These are phyloP conservation scores for Durusdinium trenchii DNA, from an alignment of 73 alveolate genomes.

Conservation along the genomic window DNA sequence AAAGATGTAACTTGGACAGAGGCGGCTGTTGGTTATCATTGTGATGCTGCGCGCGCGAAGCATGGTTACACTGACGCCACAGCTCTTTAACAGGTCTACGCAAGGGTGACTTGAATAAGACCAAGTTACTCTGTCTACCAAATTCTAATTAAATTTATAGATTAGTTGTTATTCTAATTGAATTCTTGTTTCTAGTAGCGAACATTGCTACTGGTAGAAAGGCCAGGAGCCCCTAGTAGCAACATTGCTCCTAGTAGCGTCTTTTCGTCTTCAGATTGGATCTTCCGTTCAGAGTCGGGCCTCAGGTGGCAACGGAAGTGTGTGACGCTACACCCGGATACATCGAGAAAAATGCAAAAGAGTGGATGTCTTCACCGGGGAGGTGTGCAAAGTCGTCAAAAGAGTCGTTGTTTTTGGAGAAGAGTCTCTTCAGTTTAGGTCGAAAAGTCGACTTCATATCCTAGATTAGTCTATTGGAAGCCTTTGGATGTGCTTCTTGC, in stretches of 20 bases:
- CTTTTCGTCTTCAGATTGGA: not conserved
- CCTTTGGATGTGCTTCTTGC: not conserved
- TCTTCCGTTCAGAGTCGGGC: not conserved
- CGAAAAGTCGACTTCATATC: not conserved
- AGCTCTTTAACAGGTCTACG: no score
- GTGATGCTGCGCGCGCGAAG: not conserved
- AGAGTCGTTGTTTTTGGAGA: not conserved
- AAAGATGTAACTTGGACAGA: slow-evolving; percentile 12
- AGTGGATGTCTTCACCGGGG: slow-evolving; percentile 15
- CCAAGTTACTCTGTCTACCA: no score
- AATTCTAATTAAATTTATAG: no score
- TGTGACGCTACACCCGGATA: slow-evolving; percentile 30
- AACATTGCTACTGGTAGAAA: no score
- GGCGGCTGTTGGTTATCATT: not conserved
- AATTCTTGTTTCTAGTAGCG: no score
- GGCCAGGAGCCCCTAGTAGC: no score
- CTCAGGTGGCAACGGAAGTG: slow-evolving; percentile 34
- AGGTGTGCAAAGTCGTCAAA: not conserved
- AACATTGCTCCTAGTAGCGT: no score
- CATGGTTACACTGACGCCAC: no score
- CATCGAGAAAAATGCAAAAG: slow-evolving; percentile 3
- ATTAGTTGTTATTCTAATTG: no score
- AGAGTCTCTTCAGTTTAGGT: not conserved
- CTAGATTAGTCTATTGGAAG: not conserved
- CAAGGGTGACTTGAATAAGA: no score